Base-by-base conservation (phyloP, 495 filamentous ascomycete species). In the Xylaria palmicola region DNA sequence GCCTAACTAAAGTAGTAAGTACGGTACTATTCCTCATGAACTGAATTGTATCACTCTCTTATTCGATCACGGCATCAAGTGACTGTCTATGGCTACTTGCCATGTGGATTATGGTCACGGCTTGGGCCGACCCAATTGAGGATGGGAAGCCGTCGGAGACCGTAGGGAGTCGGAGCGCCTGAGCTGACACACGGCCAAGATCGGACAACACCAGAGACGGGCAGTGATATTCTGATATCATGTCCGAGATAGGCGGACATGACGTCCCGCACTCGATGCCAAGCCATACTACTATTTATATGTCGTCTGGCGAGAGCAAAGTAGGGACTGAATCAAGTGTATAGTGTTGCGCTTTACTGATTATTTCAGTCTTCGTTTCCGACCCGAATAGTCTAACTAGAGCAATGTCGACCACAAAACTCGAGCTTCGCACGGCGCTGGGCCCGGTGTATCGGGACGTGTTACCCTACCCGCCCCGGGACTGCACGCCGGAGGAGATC, bases 401-500 rank as follows among this genome's bases (percentile, higher is more conserved):
- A 51, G 19, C 9, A 10, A 65, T 68, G 59, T 64, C 67, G 13
- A 50, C 54, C 6, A 69, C 74, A 17, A 76, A 75, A 60, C 65
- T 77, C 13, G 72, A 78, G 56, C 68, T 78, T 34, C 69, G 72
- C 39, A 77, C 76, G 30, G 69, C 71, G 13, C 67, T 75, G 50
- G 76, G 76, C 13, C 73, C 72, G 4, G 74, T 77, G 20, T 76
- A 69, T 53, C 72, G 73, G 20, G 72, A 74, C 60, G 74, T 77
- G 7, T 59, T 76, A 10, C 71, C 72, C 13, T 45, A 64, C 27
- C 70, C 68, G 13, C 71, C 75, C 34, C 66, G 74, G 56, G 67
- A 74, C 48, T 77, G 75, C 41, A 77, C 75, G 29, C 55, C 69
- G n/a, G 80, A 84, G 30, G 84, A 86, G 66, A 83, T 87, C 50